Conservation (phyloP, 306 rosid genomes). For the Fragaria nilgerrensis region DNA sequence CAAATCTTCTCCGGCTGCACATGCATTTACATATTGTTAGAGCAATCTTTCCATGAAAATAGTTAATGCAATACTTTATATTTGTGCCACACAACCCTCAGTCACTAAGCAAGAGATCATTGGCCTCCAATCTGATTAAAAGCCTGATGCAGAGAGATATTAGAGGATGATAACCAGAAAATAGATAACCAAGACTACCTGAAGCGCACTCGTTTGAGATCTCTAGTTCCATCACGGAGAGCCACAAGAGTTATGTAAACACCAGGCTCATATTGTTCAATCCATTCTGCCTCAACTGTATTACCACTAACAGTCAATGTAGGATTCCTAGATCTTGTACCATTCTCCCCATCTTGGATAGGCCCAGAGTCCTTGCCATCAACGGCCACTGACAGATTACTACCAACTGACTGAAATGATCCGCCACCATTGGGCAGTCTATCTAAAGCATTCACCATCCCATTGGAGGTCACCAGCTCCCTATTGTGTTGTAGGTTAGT, state of each 20-base stretch:
- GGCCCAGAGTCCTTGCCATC: constrained; percentile 66
- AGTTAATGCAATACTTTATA: not conserved
- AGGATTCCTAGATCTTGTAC: constrained; percentile 45
- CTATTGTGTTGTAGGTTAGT: constrained; percentile 39
- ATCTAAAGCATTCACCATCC: constrained; percentile 36
- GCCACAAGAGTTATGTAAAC: constrained; percentile 97
- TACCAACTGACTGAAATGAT: constrained; percentile 39
- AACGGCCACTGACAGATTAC: constrained; percentile 44
- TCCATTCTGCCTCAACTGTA: constrained; percentile 93
- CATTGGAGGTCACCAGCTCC: constrained; percentile 37
- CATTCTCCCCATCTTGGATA: constrained; percentile 55
- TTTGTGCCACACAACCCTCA: not conserved
- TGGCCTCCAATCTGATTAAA: not conserved
- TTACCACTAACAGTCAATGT: constrained; percentile 35
- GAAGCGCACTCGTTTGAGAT: constrained; percentile 95
- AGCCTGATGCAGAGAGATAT: not conserved
- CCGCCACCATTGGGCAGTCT: constrained; percentile 49
- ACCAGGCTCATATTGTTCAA: constrained; percentile 95
- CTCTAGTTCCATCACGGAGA: constrained; percentile 79
- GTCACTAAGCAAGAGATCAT: not conserved
- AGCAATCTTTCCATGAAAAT: not conserved
- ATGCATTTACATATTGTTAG: constrained; percentile 20
- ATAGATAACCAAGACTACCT: constrained; percentile 48
- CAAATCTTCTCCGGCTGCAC: constrained; percentile 95
- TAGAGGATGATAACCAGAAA: constrained; percentile 5